A percentile compares a stretch with the other conserved stretches of the same genome.
These are phyloP conservation scores for Talaromyces albobiverticillius DNA, from an alignment of 2,329 filamentous ascomycete species.

Conservation along the genomic window DNA sequence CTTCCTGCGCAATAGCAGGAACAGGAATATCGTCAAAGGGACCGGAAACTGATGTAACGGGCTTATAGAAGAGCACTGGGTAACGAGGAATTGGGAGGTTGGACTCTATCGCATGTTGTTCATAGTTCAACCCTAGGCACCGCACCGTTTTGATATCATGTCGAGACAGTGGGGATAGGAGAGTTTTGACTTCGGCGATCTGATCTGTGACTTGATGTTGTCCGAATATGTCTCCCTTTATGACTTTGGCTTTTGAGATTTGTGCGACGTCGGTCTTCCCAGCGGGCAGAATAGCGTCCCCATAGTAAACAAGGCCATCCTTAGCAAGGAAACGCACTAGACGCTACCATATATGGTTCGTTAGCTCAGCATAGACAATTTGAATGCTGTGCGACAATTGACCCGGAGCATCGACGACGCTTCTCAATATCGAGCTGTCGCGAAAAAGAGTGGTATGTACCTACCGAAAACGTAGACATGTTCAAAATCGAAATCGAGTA, in stretches of 20 bases:
- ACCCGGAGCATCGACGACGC: no score
- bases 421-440: neutral
- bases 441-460: neutral
- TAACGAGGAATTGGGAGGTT: conserved; percentile 67
- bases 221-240: conserved; percentile 65
- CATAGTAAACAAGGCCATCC: conserved; percentile 68
- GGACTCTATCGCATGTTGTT: conserved; percentile 67
- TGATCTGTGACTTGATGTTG: conserved; percentile 63
- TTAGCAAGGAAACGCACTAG: conserved; percentile 71
- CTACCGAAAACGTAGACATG: conserved; percentile 14
- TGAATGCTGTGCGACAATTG: neutral
- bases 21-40: conserved; percentile 67
- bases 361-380: neutral
- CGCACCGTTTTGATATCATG: conserved; percentile 65
- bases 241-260: conserved; percentile 59
- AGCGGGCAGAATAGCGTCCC: conserved; percentile 66
- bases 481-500: neutral
- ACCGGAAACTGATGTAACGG: conserved; percentile 62
- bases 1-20: conserved; percentile 62
- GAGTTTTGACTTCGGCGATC: conserved; percentile 48
- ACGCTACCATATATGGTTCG: conserved; percentile 49
- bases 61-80: conserved; percentile 74
- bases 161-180: conserved; percentile 63
- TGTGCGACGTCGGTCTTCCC: conserved; percentile 61
- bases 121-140: conserved; percentile 70